Evolutionary conservation across 352 stramenopile species (phyloP).

Genomic region (Phytophthora pistaciae): DNA sequence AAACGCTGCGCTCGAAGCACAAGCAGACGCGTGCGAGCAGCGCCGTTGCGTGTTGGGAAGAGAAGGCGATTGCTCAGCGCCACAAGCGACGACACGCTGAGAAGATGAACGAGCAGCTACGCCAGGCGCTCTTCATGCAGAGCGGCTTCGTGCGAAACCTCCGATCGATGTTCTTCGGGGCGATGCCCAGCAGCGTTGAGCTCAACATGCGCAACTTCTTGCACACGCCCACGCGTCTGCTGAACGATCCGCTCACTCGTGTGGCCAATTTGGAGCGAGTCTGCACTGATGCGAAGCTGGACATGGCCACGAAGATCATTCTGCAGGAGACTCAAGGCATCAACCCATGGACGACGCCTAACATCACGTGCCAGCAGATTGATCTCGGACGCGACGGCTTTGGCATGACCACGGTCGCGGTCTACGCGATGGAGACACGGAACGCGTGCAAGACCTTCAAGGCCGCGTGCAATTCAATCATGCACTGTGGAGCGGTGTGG

Average conservation of each 20-base stretch:
- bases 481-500: slow-evolving; percentile 36
- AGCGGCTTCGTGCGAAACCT: slow-evolving; percentile 37
- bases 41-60: slow-evolving; percentile 48
- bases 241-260: slow-evolving; percentile 22
- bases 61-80: slow-evolving; percentile 49
- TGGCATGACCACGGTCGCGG: slow-evolving; percentile 37
- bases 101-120: slow-evolving; percentile 35
- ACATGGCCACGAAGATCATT: slow-evolving; percentile 41
- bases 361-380: slow-evolving; percentile 35
- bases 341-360: slow-evolving; percentile 18
- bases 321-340: slow-evolving; percentile 32
- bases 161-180: slow-evolving; percentile 29
- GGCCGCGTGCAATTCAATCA: slow-evolving; percentile 28
- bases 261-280: slow-evolving; percentile 26
- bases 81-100: slow-evolving; percentile 48
- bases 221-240: slow-evolving; percentile 34
- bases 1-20: slow-evolving; percentile 45
- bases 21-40: slow-evolving; percentile 38
- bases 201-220: slow-evolving; percentile 37
- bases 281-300: slow-evolving; percentile 39
- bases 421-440: slow-evolving; percentile 38
- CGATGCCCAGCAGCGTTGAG: slow-evolving; percentile 32
- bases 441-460: slow-evolving; percentile 38
- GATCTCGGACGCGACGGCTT: slow-evolving; percentile 28
- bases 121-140: slow-evolving; percentile 36